Percentiles rank a stretch among this genome's conserved stretches.
Evolutionary conservation across 2,329 filamentous ascomycete genomes (phyloP).

Genomic region (Pyricularia sp.): DNA sequence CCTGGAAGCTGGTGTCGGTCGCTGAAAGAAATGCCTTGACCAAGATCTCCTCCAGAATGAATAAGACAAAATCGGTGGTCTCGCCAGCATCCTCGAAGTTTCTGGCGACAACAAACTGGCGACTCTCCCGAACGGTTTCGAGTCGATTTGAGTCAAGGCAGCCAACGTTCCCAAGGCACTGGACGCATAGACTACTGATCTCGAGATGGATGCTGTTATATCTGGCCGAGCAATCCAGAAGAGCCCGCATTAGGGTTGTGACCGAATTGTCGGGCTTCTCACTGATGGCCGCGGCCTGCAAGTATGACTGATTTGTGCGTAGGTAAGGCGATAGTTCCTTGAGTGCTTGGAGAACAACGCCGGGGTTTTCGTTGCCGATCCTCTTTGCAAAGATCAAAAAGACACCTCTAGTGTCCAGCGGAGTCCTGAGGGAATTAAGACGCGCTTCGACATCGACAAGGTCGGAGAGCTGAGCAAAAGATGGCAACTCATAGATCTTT

Average conservation of each 20-base stretch:
- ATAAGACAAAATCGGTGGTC: slow-evolving; percentile 72
- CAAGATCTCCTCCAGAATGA: slow-evolving; percentile 73
- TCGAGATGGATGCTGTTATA: slow-evolving; percentile 56
- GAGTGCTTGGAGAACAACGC: slow-evolving; percentile 72
- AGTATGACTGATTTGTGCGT: slow-evolving; percentile 55
- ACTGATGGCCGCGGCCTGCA: slow-evolving; percentile 68
- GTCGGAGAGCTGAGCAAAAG: slow-evolving; percentile 55
- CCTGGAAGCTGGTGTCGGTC: slow-evolving; percentile 76
- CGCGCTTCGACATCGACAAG: slow-evolving; percentile 55
- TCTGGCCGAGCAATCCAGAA: slow-evolving; percentile 76
- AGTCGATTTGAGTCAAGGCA: slow-evolving; percentile 85
- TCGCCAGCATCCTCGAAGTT: slow-evolving; percentile 75
- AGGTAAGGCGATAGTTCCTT: slow-evolving; percentile 66
- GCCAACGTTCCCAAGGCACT: slow-evolving; percentile 77
- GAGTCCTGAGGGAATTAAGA: slow-evolving; percentile 50
- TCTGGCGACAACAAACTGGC: slow-evolving; percentile 71
- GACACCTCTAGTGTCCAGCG: slow-evolving; percentile 51
- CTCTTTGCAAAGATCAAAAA: slow-evolving; percentile 61
- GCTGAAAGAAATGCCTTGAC: slow-evolving; percentile 86
- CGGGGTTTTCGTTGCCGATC: slow-evolving; percentile 69
- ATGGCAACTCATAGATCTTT: slow-evolving; percentile 65
- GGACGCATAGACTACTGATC: slow-evolving; percentile 61
- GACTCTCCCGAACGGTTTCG: slow-evolving; percentile 64
- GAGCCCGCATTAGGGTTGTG: slow-evolving; percentile 55
- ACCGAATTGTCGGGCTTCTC: slow-evolving; percentile 73